A percentile compares a stretch with the other conserved stretches of the same genome.
Evolutionary conservation across 495 filamentous ascomycete genomes (phyloP).

Genomic region (Friedmanniomyces simplex): DNA sequence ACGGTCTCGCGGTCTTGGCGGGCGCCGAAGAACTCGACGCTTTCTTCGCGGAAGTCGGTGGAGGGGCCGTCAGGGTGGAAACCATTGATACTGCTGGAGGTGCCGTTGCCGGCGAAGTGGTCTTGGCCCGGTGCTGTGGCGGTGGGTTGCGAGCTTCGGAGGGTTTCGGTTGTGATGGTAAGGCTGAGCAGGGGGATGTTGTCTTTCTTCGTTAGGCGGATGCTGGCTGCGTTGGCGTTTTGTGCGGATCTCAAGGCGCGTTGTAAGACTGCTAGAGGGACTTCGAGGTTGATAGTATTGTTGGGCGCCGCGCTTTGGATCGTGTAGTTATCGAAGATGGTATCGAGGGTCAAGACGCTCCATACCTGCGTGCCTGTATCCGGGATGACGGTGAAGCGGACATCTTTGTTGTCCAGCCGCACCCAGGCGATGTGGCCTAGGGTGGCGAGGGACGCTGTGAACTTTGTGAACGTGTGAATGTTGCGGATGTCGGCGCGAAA

Average conservation of each 20-base stretch:
- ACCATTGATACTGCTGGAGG: background rate
- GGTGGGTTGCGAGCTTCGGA: conserved; percentile 24
- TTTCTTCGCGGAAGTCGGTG: conserved; percentile 6
- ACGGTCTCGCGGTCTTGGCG: conserved; percentile 60
- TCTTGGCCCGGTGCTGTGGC: conserved; percentile 24
- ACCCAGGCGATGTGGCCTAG: conserved; percentile 92
- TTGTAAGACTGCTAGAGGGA: conserved; percentile 69
- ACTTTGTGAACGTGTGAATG: conserved; percentile 72
- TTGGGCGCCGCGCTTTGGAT: conserved; percentile 68
- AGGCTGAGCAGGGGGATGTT: conserved; percentile 72
- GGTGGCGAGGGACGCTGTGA: conserved; percentile 73
- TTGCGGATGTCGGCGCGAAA: conserved; percentile 52
- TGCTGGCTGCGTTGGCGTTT: conserved; percentile 60
- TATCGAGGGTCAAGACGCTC: conserved; percentile 50
- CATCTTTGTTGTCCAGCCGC: conserved; percentile 69
- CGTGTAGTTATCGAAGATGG: conserved; percentile 81
- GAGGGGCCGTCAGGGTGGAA: background rate
- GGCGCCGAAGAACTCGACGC: conserved; percentile 33
- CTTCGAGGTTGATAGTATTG: conserved; percentile 90
- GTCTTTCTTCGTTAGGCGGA: conserved; percentile 89
- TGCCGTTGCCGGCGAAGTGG: conserved; percentile 17
- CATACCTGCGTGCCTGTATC: conserved; percentile 92
- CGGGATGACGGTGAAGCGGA: conserved; percentile 90
- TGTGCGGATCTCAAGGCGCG: conserved; percentile 79
- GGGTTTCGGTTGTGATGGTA: conserved; percentile 62